Evolutionary conservation across 2,329 filamentous ascomycete species (phyloP).

Genomic region (Colletotrichum sojae): DNA sequence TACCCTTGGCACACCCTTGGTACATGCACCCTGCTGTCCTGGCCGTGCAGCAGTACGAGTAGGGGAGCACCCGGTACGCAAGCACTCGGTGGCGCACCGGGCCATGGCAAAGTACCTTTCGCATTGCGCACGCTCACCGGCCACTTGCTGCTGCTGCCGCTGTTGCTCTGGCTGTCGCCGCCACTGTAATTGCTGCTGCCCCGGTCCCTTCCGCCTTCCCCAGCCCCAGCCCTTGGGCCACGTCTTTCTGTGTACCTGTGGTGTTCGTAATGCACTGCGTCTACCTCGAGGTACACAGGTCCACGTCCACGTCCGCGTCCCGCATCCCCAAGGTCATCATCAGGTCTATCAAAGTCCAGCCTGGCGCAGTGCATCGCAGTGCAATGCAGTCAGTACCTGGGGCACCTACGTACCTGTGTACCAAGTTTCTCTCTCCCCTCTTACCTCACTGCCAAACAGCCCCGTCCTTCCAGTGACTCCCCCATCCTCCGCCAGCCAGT

Average conservation of each 20-base stretch:
- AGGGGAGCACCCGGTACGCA: slow-evolving; percentile 25
- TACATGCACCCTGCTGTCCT: slow-evolving; percentile 1
- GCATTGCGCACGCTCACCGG: slow-evolving; percentile 20
- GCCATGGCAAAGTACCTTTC: slow-evolving; percentile 35
- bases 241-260: not conserved
- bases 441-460: not conserved
- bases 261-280: no score
- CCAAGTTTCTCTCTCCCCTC: not conserved
- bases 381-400: no score
- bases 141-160: not conserved
- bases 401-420: not conserved
- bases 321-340: slow-evolving; percentile 18
- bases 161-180: not conserved
- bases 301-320: slow-evolving; percentile 19
- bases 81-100: slow-evolving; percentile 29
- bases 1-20: not conserved
- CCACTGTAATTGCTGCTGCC: slow-evolving; percentile 19
- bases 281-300: not conserved
- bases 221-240: slow-evolving; percentile 11
- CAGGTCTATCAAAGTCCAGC: slow-evolving; percentile 6
- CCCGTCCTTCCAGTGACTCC: not conserved
- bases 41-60: not conserved
- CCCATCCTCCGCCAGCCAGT: not conserved
- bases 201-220: slow-evolving; percentile 12
- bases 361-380: not conserved